These are phyloP conservation scores for Letharia columbiana DNA, from an alignment of 495 filamentous ascomycete species.

Conservation along the genomic window DNA sequence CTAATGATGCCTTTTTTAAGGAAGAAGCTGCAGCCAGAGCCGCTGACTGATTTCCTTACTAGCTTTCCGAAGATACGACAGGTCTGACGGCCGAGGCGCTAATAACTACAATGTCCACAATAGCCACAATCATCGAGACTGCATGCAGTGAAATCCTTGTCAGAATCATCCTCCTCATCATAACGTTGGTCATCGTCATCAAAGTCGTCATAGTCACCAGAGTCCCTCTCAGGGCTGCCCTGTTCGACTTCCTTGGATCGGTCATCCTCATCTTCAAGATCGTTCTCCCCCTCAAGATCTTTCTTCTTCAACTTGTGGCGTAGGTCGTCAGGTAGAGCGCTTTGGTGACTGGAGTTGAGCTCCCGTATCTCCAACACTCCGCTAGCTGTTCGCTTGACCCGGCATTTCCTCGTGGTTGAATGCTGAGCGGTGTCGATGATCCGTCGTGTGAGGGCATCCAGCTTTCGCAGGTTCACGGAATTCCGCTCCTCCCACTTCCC, in stretches of 20 bases:
- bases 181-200: constrained; percentile 16
- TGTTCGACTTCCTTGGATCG: constrained; percentile 15
- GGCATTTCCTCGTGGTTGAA: not conserved
- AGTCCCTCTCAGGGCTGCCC: constrained; percentile 35
- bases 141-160: constrained; percentile 37
- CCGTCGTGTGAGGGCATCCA: constrained; percentile 37
- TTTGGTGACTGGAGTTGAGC: not conserved
- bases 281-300: too few relatives aligned
- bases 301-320: too few relatives aligned
- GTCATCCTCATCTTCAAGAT: too few relatives aligned
- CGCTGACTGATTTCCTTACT: too few relatives aligned
- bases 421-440: constrained; percentile 37
- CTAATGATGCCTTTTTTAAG: too few relatives aligned
- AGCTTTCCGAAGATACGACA: too few relatives aligned
- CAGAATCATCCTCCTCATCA: constrained; percentile 26
- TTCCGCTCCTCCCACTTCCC: constrained; percentile 47
- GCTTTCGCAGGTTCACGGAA: constrained; percentile 29
- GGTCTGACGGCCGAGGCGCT: too few relatives aligned
- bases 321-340: not conserved
- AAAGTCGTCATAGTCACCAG: constrained; percentile 22
- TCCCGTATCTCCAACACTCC: not conserved
- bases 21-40: too few relatives aligned
- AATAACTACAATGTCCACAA: constrained; percentile 35
- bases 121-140: constrained; percentile 34
- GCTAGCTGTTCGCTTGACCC: not conserved